A percentile compares a stretch with the other conserved stretches of the same genome.
Conservation (phyloP, 768 basidiomycete genomes). For the Lanmaoa rubissima region DNA sequence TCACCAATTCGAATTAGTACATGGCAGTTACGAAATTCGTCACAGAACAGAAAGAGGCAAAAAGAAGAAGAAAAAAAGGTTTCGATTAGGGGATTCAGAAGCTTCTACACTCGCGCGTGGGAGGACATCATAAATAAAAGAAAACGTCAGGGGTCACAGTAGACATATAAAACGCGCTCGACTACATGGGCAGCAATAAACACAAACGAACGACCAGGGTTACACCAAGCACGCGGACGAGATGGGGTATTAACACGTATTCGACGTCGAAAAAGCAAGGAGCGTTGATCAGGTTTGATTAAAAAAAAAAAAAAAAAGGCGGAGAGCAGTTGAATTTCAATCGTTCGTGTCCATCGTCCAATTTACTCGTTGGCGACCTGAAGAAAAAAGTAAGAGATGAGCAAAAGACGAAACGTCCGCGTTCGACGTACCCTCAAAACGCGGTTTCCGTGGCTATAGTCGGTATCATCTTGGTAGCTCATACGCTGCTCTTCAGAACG, state of each 20-base stretch:
- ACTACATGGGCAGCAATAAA: not conserved
- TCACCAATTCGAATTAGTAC: too few species aligned
- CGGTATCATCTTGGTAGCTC: slow-evolving; percentile 31
- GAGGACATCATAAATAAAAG: not conserved
- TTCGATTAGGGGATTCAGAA: too few species aligned
- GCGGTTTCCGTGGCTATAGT: slow-evolving; percentile 29
- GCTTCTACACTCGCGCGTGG: too few species aligned
- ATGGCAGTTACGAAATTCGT: too few species aligned
- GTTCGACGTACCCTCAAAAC: slow-evolving; percentile 27
- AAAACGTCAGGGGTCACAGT: not conserved
- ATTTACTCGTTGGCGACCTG: slow-evolving; percentile 22
- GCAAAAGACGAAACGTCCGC: not conserved
- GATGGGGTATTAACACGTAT: slow-evolving; percentile 3
- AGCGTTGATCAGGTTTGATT: not conserved
- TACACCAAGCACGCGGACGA: not conserved
- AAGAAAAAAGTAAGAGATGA: not conserved
- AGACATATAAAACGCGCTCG: not conserved
- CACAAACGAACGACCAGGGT: slow-evolving; percentile 1
- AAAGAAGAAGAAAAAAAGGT: too few species aligned
- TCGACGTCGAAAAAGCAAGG: not conserved
- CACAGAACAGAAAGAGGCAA: too few species aligned
- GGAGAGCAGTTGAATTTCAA: not conserved
- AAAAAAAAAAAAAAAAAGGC: not conserved
- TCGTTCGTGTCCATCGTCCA: slow-evolving; percentile 2
- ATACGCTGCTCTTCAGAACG: slow-evolving; percentile 22